phyloP scores from a whole-genome alignment of 148 eudicot species.

The Limonium bicolor region DNA sequence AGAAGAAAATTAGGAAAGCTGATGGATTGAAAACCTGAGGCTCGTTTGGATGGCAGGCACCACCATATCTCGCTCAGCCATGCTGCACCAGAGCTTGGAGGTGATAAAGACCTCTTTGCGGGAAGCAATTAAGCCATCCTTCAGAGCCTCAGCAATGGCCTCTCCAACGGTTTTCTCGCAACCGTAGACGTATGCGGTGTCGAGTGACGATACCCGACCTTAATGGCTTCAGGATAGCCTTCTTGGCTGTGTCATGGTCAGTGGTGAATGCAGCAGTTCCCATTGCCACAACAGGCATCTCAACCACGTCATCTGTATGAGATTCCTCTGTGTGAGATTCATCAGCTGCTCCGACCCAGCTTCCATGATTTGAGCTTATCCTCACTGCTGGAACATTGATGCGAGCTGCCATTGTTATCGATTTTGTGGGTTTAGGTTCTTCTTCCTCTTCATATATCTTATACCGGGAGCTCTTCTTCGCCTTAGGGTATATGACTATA shows the following conservation, averaged over 20 bases:
- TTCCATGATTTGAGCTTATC: too few species aligned
- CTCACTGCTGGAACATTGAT: too few species aligned
- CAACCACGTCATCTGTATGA: too few species aligned
- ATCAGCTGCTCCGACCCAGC: too few species aligned
- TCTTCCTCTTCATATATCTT: too few species aligned
- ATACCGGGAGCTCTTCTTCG: too few species aligned
- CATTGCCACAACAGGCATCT: constrained; percentile 17
- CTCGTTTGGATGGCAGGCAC: constrained; percentile 22
- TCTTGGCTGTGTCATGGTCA: constrained; percentile 7
- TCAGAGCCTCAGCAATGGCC: constrained; percentile 29
- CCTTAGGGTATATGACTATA: too few species aligned
- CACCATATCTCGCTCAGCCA: constrained; percentile 20
- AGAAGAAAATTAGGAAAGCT: too few species aligned
- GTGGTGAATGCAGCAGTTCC: constrained; percentile 22
- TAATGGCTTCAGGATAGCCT: constrained; percentile 23
- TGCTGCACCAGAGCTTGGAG: constrained; percentile 34
- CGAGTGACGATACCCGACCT: constrained; percentile 38
- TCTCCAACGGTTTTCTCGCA: constrained; percentile 34
- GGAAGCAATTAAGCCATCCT: constrained; percentile 14
- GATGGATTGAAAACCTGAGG: too few species aligned
- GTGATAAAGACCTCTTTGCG: constrained; percentile 31
- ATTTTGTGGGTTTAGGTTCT: too few species aligned
- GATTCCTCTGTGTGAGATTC: too few species aligned
- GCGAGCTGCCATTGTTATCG: too few species aligned
- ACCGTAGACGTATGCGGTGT: constrained; percentile 25